phyloP scores from a whole-genome alignment of 495 filamentous ascomycete species.

The Aspergillus egyptiacus region DNA sequence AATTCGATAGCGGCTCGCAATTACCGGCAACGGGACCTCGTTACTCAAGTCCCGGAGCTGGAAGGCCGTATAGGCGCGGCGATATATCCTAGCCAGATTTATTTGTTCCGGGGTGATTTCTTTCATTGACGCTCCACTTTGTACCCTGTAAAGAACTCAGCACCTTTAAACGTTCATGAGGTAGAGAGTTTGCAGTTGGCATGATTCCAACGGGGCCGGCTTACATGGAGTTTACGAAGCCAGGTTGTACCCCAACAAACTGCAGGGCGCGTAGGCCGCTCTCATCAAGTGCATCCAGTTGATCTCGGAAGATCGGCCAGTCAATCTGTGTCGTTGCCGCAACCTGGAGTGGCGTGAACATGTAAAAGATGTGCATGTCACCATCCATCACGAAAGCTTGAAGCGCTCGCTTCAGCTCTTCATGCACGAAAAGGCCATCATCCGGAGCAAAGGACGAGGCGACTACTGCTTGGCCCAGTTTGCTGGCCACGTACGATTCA shows the following conservation, averaged over 20 bases:
- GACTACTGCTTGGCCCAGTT: constrained; percentile 66
- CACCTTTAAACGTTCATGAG: background rate
- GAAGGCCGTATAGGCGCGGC: constrained; percentile 73
- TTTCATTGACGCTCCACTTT: constrained; percentile 57
- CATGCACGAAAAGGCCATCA: constrained; percentile 69
- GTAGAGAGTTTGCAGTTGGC: background rate
- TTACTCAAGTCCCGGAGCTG: constrained; percentile 80
- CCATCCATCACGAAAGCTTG: constrained; percentile 77
- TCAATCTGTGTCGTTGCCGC: constrained; percentile 50
- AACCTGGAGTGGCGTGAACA: constrained; percentile 64
- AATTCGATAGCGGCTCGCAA: constrained; percentile 63
- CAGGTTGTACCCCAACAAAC: constrained; percentile 64
- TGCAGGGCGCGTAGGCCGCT: constrained; percentile 62
- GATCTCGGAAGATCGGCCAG: constrained; percentile 67
- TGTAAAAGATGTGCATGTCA: constrained; percentile 80
- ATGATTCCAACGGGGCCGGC: background rate
- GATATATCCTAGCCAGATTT: constrained; percentile 57
- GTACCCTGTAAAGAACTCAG: constrained; percentile 51
- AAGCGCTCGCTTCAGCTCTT: constrained; percentile 61
- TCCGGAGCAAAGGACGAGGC: constrained; percentile 67
- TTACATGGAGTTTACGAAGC: constrained; percentile 67
- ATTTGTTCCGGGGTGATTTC: constrained; percentile 57
- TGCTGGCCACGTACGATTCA: constrained; percentile 55
- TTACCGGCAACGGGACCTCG: constrained; percentile 63
- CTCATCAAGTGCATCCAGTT: constrained; percentile 65